Evolutionary conservation across 495 filamentous ascomycete genomes (phyloP).

Genomic region (Trichoderma reesei): DNA sequence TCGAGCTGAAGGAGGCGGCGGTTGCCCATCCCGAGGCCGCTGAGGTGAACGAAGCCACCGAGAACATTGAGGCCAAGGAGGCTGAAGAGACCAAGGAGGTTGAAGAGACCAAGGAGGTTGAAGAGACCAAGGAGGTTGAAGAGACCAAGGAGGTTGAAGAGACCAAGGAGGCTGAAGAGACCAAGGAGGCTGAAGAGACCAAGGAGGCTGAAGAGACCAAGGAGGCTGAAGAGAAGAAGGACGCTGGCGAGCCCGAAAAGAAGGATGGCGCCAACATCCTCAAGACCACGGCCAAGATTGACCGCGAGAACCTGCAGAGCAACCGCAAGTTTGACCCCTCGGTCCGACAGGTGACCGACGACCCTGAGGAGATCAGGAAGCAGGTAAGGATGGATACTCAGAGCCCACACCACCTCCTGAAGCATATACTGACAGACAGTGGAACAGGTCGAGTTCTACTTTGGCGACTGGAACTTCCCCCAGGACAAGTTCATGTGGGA

Average conservation of each 20-base stretch:
- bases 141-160: conserved; percentile 5
- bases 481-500: conserved; percentile 78
- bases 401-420: background rate
- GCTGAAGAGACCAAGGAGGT: background rate
- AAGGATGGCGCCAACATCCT: conserved; percentile 13
- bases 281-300: conserved; percentile 17
- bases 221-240: conserved; percentile 4
- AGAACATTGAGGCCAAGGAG: background rate
- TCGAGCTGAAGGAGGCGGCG: background rate
- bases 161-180: background rate
- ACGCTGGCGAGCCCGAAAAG: conserved; percentile 14
- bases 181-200: background rate
- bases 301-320: conserved; percentile 20
- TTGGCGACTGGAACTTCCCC: conserved; percentile 84
- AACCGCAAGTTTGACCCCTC: conserved; percentile 59
- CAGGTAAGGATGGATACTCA: conserved; percentile 42
- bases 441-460: conserved; percentile 89
- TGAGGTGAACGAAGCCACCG: no score
- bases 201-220: conserved; percentile 9
- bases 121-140: conserved; percentile 8
- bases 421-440: background rate
- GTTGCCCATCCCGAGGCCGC: no score
- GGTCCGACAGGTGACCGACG: conserved; percentile 51
- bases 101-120: conserved; percentile 5
- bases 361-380: conserved; percentile 68